A percentile compares a stretch with the other conserved stretches of the same genome.
phyloP scores from a whole-genome alignment of 2,329 filamentous ascomycete genomes.

The Fusarium sacchari region DNA sequence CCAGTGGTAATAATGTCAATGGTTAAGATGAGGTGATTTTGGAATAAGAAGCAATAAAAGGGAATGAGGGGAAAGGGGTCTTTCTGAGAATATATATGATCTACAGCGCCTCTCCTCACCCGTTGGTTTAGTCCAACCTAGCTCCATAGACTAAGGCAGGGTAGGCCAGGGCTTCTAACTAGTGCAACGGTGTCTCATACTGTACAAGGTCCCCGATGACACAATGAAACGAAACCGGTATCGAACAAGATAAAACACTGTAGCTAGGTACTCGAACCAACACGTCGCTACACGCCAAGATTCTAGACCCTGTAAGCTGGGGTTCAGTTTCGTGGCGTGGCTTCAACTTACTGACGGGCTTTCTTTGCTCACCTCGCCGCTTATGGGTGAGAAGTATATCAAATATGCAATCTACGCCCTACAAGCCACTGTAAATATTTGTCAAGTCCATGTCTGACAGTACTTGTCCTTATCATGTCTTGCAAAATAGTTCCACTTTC shows the following conservation, averaged over 20 bases:
- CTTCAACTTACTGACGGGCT: not conserved
- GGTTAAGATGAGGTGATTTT: not conserved
- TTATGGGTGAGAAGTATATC: not conserved
- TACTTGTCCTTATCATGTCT: no score
- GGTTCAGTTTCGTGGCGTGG: not conserved
- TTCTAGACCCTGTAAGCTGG: not conserved
- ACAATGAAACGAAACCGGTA: not conserved
- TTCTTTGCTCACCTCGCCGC: not conserved
- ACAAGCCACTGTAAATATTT: not conserved
- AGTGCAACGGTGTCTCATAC: slow-evolving; percentile 8
- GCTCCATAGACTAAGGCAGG: not conserved
- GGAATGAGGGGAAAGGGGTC: slow-evolving; percentile 11
- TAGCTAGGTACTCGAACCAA: not conserved
- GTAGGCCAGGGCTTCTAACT: not conserved
- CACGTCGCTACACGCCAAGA: slow-evolving; percentile 1
- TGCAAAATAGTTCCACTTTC: not conserved
- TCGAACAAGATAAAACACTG: not conserved
- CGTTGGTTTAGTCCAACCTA: not conserved
- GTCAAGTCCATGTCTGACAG: not conserved
- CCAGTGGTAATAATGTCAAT: not conserved
- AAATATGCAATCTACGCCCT: not conserved
- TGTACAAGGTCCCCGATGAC: not conserved
- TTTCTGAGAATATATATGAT: not conserved
- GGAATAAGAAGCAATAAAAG: not conserved
- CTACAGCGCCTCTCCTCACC: not conserved